Conservation (phyloP, 164 flowering plant species). For the Magnolia changhungtana region DNA sequence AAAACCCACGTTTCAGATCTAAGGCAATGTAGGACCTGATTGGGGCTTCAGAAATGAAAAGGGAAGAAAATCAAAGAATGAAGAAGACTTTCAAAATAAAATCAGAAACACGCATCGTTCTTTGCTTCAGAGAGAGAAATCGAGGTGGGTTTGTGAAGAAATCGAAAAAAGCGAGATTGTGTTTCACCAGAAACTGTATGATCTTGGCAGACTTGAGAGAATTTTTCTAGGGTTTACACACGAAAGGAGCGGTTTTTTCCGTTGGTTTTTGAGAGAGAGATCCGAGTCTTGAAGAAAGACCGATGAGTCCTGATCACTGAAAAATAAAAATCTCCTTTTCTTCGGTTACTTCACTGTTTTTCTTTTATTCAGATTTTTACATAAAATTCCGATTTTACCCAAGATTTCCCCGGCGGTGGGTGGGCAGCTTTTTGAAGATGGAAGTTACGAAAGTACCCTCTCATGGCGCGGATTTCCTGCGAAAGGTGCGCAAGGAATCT, state of each 20-base stretch:
- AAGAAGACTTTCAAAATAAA: background rate
- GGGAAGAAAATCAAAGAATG: background rate
- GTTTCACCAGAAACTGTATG: background rate
- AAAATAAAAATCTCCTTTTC: no score
- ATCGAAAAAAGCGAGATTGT: background rate
- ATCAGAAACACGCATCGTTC: background rate
- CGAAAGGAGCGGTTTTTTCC: conserved; percentile 6
- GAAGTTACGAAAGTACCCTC: no score
- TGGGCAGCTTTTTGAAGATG: no score
- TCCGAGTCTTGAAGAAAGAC: no score
- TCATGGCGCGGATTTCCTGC: no score
- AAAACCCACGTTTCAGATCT: background rate
- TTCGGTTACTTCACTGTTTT: no score
- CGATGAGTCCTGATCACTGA: no score
- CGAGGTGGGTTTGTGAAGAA: background rate
- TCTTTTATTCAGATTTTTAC: no score
- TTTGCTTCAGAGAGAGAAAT: background rate
- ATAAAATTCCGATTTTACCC: no score
- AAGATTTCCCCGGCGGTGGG: no score
- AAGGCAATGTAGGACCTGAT: background rate
- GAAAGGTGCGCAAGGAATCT: no score
- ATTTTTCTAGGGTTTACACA: background rate
- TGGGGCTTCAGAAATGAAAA: background rate
- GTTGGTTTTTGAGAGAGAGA: background rate
- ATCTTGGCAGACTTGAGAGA: background rate